Percentiles rank a stretch among this genome's conserved stretches.
Conservation (phyloP, 495 filamentous ascomycete species). For the Tuber brumale region DNA sequence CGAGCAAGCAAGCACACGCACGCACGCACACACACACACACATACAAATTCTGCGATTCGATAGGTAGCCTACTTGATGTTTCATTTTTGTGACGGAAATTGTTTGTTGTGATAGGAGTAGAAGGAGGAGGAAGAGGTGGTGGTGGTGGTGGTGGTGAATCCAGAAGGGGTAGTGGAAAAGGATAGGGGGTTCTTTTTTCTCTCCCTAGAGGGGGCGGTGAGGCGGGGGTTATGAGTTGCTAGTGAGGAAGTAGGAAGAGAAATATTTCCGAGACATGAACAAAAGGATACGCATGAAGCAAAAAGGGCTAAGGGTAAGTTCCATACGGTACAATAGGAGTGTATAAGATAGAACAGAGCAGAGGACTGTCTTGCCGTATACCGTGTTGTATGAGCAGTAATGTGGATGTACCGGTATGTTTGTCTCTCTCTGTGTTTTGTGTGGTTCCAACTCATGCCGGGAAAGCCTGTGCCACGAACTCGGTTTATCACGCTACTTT, state of each 20-base stretch:
- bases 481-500: conserved; percentile 24
- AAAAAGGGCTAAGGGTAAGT: neutral
- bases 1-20: neutral
- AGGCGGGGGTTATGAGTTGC: neutral
- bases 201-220: neutral
- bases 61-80: neutral
- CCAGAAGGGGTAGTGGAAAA: neutral
- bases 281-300: neutral
- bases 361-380: neutral
- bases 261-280: neutral
- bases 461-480: conserved; percentile 6
- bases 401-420: neutral
- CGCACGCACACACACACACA: neutral
- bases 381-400: neutral
- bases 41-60: neutral
- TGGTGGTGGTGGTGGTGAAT: neutral
- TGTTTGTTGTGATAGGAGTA: neutral
- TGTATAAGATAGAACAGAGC: neutral
- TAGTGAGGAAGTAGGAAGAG: neutral
- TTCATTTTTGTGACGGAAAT: neutral
- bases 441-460: neutral
- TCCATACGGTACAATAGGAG: neutral
- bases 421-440: neutral
- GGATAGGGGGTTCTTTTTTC: neutral
- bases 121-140: neutral